Base-by-base conservation (phyloP, 1,139 yeast species). In the Zygoascus sp. region DNA sequence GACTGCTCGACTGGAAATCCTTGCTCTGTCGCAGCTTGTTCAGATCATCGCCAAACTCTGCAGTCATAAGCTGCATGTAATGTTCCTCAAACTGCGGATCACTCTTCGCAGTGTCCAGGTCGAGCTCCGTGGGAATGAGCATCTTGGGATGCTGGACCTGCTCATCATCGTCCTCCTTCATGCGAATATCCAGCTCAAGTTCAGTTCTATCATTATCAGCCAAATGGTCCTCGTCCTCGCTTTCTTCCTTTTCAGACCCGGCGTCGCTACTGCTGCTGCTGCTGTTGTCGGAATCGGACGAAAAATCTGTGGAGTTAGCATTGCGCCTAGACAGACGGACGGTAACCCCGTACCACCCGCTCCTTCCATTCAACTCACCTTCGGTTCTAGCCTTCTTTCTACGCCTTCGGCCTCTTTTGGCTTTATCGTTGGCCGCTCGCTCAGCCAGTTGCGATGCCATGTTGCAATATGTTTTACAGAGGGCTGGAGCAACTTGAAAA, bases 11-110 rank as follows among this genome's bases (percentile, higher is more conserved):
- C n/a, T 58, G 58, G 49, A 69, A 69, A 38, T 68, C 71, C 25
- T 63, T 61, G 32, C 68, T 61, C 45, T 64, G 58, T 11, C 73
- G 64, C 32, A 69, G 53, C 38, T 58, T 57, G 46, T 64, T 63
- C 16, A 68, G 54, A 36, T 69, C 73, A 30, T 68, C 67, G 23
- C 69, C 70, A 49, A 67, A 68, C 50, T 66, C 62, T 2, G 58
- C 48, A 2, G 73, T 66, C 51, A 65, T 64, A 32, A 67, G 48
- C 23, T 55, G 52, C 46, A 68, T 50, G 48, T 61, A 67, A 38
- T 53, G 54, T 42, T 65, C 63, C 43, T 58, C 60, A 51, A 66
- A 66, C 40, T 61, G 59, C 13, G 51, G 52, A 22, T 49, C 51
- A 22, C 48, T 45, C 27, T 40, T 32, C 46, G 53, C 45, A 36